Evolutionary conservation across 805 yeast genomes (phyloP).

Genomic region (Starmera quercuum): DNA sequence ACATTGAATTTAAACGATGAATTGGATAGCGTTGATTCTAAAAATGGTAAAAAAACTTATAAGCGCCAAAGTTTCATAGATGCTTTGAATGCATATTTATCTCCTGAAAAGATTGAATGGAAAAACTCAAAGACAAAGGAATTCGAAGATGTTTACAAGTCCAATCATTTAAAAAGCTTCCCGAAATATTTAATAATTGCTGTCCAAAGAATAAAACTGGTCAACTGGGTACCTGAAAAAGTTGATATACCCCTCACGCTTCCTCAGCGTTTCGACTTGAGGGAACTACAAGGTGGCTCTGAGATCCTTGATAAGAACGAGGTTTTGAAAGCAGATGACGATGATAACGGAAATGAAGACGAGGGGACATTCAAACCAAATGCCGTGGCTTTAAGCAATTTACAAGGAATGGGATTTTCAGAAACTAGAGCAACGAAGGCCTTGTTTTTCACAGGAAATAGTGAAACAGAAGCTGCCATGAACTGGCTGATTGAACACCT

Average conservation of each 20-base stretch:
- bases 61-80: constrained; percentile 31
- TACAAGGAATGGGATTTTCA: constrained; percentile 85
- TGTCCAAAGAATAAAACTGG: constrained; percentile 73
- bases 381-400: constrained; percentile 40
- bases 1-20: constrained; percentile 50
- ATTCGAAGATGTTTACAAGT: constrained; percentile 28
- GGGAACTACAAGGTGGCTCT: constrained; percentile 31
- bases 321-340: constrained; percentile 24
- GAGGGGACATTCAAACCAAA: constrained; percentile 44
- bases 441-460: constrained; percentile 64
- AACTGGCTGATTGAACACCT: constrained; percentile 86
- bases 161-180: constrained; percentile 45
- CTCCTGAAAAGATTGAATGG: constrained; percentile 51
- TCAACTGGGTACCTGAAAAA: constrained; percentile 87
- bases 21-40: constrained; percentile 24
- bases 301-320: constrained; percentile 17
- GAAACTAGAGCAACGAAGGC: constrained; percentile 59
- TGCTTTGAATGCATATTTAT: constrained; percentile 41
- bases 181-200: constrained; percentile 69
- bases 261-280: constrained; percentile 40
- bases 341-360: constrained; percentile 14
- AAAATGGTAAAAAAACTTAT: constrained; percentile 39
- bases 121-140: constrained; percentile 15
- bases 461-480: constrained; percentile 63
- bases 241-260: constrained; percentile 61